These are phyloP conservation scores for Catenaria anguillulae DNA, from an alignment of 371 early-diverging fungal species.

Conservation along the genomic window DNA sequence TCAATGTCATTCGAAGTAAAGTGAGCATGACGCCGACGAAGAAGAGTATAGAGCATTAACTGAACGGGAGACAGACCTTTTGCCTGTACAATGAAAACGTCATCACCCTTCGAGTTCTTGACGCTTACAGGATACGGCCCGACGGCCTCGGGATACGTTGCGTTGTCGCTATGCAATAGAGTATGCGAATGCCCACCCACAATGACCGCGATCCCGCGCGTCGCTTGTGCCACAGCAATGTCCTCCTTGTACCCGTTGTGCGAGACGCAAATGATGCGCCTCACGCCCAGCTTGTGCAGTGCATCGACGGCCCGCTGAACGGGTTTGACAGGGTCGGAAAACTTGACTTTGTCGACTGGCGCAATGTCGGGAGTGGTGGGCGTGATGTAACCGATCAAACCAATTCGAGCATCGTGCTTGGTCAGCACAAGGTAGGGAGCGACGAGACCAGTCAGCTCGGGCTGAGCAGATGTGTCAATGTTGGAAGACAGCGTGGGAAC, in stretches of 20 bases:
- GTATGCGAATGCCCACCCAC: constrained; percentile 66
- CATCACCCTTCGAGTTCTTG: constrained; percentile 33
- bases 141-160: constrained; percentile 12
- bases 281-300: constrained; percentile 39
- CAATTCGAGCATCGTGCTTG: constrained; percentile 39
- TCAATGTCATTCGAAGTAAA: too few species aligned
- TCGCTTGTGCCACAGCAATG: constrained; percentile 34
- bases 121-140: constrained; percentile 47
- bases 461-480: constrained; percentile 27
- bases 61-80: constrained; percentile 12
- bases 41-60: too few species aligned
- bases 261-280: constrained; percentile 43
- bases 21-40: too few species aligned
- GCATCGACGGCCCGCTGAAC: constrained; percentile 42
- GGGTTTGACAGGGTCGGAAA: constrained; percentile 31
- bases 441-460: constrained; percentile 27
- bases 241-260: constrained; percentile 54
- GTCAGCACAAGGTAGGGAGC: constrained; percentile 49
- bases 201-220: constrained; percentile 37
- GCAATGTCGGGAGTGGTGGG: constrained; percentile 40
- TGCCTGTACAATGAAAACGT: constrained; percentile 45
- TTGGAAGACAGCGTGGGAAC: constrained; percentile 53
- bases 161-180: constrained; percentile 23
- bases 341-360: constrained; percentile 21
- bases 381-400: constrained; percentile 5